Base-by-base conservation (phyloP, 257 asterid genomes). In the Echium plantagineum region DNA sequence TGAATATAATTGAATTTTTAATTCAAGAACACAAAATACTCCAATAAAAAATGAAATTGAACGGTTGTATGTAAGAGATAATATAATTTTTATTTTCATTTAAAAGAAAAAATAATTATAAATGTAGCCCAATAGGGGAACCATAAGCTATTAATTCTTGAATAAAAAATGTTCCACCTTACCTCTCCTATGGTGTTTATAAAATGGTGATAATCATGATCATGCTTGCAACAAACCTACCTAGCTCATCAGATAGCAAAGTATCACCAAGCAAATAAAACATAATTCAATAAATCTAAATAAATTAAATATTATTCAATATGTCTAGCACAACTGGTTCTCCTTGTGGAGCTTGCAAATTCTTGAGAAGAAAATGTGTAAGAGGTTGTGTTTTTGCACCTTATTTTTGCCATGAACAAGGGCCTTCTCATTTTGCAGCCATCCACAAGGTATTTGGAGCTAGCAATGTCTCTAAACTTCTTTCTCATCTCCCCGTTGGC, bases 241-340 rank as follows among this genome's bases (percentile, higher is more conserved):
- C 57, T n/a, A 53, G 24, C 24, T 53, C 21, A 22, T 28, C 42
- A 56, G 31, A 56, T 12, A 21, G 15, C 15, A 22, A 9, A 22
- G 19, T 15, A 56, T 18, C 60, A 56, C 19, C 19, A 56, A 56
- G 10, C 19, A 56, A 56, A 28, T 4, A 56, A 8, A 21, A 10
- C 6, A 3, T 9, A 22, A 21, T 13, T 16, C 31, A 26, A 57
- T 69, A 58, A 72, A 58, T 62, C 63, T 65, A 72, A 77, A 71
- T 35, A 35, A 35, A 35, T 8, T n/a, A n/a, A n/a, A n/a, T n/a
- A n/a, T n/a, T 42, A 42, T 42, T 42, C 16, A 58, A 66, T 47
- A 86, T 89, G 97, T 72, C 82, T 28, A 81, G 93, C 48, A 81
- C 90, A 38, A 68, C 86, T 13, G 85, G 94, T 24, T 86, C 97